These are phyloP conservation scores for Tagetes patula DNA, from an alignment of 129 eudicot species.

Conservation along the genomic window DNA sequence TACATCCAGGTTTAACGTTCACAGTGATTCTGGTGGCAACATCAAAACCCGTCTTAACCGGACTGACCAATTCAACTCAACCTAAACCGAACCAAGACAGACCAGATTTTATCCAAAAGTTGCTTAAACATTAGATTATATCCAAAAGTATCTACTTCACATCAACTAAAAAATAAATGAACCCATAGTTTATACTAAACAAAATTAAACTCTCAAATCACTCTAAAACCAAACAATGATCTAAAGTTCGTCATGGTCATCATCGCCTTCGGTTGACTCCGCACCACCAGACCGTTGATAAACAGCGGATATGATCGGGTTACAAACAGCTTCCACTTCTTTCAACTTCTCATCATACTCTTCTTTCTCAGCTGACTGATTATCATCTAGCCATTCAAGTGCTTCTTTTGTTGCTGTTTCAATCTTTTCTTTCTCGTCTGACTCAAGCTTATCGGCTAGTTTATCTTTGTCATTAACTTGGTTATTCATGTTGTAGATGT, in stretches of 20 bases:
- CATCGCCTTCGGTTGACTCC: slow-evolving; percentile 50
- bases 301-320: slow-evolving; percentile 72
- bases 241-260: slow-evolving; percentile 67
- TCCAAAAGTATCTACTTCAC: slow-evolving; percentile 14
- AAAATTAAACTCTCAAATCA: slow-evolving; percentile 16
- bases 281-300: slow-evolving; percentile 64
- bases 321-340: slow-evolving; percentile 79
- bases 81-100: background rate
- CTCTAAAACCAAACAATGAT: slow-evolving; percentile 10
- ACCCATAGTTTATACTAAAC: slow-evolving; percentile 16
- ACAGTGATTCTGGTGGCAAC: too few species aligned
- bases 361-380: slow-evolving; percentile 77
- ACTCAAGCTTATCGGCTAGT: slow-evolving; percentile 63
- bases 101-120: background rate
- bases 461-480: slow-evolving; percentile 73
- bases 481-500: slow-evolving; percentile 74
- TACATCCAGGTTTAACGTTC: too few species aligned
- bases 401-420: slow-evolving; percentile 77
- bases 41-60: too few species aligned
- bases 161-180: slow-evolving; percentile 2
- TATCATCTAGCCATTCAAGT: slow-evolving; percentile 83
- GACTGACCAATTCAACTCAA: background rate
- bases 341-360: slow-evolving; percentile 81
- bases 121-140: slow-evolving; percentile 16
- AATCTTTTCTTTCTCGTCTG: slow-evolving; percentile 77